Evolutionary conservation across 495 filamentous ascomycete genomes (phyloP), one percentile per base, ranked within the genome.

Genomic region (Penicillium longicatenatum): DNA sequence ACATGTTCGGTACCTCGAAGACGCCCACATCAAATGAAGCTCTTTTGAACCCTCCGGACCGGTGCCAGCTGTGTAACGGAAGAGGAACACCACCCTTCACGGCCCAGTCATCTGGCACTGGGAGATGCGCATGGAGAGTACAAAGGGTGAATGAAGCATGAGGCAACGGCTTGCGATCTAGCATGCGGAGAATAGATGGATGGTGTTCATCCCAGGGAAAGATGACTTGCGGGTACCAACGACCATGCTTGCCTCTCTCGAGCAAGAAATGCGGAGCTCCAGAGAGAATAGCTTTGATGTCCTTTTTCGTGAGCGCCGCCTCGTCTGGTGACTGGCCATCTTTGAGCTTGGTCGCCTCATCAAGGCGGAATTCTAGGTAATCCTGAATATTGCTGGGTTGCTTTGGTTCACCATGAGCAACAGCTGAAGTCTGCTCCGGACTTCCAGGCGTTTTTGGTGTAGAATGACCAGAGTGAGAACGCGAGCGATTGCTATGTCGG

Each of bases 221-320:
- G 14, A 86, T 81, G 12, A 87, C 86, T 41, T 81, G 82, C 33
- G 87, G 87, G 62, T 86, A 83, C 53, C 77, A 70, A 68, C 79
- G 62, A 74, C 81, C 69, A 75, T 84, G 63, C 73, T 77, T 70
- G 71, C 84, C 72, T 26, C 66, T 69, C 35, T 74, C 70, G 31
- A 81, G 66, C 61, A 87, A 79, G 68, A 89, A 92, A 64, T 89
- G 88, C 37, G 89, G 88, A 14, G 88, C 88, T n/a, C 88, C 88
- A 29, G 87, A 90, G 66, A 92, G 87, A 35, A 92, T 76, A 48
- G 83, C 82, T 66, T 87, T 86, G 55, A 90, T 68, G 48, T 90
- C 87, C 21, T 78, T 73, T 24, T 81, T 80, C 29, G 77, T 82
- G 45, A 90, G 72, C n/a, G 16, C 33, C 10, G 39, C 50, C 17